Evolutionary conservation across 2,329 filamentous ascomycete genomes (phyloP).

Genomic region (Pyrenophora tritici-repentis): DNA sequence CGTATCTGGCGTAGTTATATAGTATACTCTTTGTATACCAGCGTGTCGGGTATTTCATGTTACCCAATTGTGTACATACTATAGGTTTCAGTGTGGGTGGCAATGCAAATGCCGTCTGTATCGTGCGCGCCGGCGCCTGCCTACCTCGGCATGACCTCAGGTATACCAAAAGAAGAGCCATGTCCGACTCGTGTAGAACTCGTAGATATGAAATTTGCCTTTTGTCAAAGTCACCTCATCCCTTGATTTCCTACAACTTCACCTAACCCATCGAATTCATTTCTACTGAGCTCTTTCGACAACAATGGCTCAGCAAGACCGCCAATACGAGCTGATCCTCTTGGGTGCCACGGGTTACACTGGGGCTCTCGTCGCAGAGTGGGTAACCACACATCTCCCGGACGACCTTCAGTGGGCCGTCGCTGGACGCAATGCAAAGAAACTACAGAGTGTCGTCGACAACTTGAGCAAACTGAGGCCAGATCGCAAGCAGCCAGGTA

Average conservation of each 20-base stretch:
- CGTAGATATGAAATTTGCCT: conserved; percentile 17
- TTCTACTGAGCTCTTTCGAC: conserved; percentile 4
- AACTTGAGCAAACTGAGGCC: conserved; percentile 70
- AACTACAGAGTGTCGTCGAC: conserved; percentile 71
- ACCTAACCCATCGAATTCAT: conserved; percentile 13
- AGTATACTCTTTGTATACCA: too few relatives aligned
- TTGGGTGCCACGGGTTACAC: conserved; percentile 81
- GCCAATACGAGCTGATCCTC: conserved; percentile 68
- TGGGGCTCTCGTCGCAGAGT: conserved; percentile 74
- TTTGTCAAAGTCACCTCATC: conserved; percentile 7
- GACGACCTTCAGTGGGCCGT: conserved; percentile 86
- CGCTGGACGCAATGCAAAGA: conserved; percentile 77
- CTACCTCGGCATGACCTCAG: conserved; percentile 27
- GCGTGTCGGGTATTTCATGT: too few relatives aligned
- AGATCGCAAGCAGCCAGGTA: conserved; percentile 73
- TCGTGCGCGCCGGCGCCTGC: conserved; percentile 10
- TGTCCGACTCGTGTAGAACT: conserved; percentile 21
- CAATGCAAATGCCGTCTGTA: conserved; percentile 1
- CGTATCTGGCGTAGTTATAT: too few relatives aligned
- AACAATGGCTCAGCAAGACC: conserved; percentile 38
- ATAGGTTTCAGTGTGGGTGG: not conserved
- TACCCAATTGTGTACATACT: not conserved
- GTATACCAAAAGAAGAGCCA: conserved; percentile 27
- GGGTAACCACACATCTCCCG: conserved; percentile 72
- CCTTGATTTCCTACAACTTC: not conserved